Conservation (phyloP, 331 rosid species). For the Stylosanthes scabra region DNA sequence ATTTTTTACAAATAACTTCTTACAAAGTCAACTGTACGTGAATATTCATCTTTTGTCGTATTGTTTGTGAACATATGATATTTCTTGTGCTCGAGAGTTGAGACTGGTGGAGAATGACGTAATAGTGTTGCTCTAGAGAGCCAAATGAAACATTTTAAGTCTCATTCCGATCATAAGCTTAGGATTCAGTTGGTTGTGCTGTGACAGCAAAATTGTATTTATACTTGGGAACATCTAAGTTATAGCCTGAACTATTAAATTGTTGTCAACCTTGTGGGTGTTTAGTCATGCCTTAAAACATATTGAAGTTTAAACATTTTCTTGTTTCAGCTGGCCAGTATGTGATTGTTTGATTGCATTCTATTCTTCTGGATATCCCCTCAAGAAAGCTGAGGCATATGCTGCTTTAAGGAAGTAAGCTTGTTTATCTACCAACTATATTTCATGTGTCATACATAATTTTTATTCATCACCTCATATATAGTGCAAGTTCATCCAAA, state of each 20-base stretch:
- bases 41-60: neutral
- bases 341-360: slow-evolving; percentile 98
- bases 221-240: slow-evolving; percentile 16
- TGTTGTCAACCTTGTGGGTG: slow-evolving; percentile 20
- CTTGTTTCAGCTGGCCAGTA: slow-evolving; percentile 90
- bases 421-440: slow-evolving; percentile 33
- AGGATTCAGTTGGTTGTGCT: slow-evolving; percentile 1
- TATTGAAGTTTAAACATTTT: slow-evolving; percentile 37
- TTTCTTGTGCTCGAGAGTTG: slow-evolving; percentile 21
- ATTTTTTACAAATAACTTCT: too few species aligned
- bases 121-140: slow-evolving; percentile 20
- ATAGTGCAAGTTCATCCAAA: neutral
- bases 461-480: slow-evolving; percentile 29
- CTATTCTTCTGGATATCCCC: slow-evolving; percentile 91
- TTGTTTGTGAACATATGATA: neutral
- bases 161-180: slow-evolving; percentile 1
- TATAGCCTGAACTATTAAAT: slow-evolving; percentile 13
- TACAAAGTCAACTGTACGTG: too few species aligned
- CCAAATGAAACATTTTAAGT: neutral
- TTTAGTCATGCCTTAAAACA: slow-evolving; percentile 13
- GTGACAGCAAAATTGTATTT: slow-evolving; percentile 19
- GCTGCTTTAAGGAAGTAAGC: slow-evolving; percentile 94
- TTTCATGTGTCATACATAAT: slow-evolving; percentile 23
- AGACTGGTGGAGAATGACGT: slow-evolving; percentile 21
- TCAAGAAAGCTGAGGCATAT: slow-evolving; percentile 91